Evolutionary conservation across 2,329 filamentous ascomycete species (phyloP).

Genomic region (Elsinoe arachidis): DNA sequence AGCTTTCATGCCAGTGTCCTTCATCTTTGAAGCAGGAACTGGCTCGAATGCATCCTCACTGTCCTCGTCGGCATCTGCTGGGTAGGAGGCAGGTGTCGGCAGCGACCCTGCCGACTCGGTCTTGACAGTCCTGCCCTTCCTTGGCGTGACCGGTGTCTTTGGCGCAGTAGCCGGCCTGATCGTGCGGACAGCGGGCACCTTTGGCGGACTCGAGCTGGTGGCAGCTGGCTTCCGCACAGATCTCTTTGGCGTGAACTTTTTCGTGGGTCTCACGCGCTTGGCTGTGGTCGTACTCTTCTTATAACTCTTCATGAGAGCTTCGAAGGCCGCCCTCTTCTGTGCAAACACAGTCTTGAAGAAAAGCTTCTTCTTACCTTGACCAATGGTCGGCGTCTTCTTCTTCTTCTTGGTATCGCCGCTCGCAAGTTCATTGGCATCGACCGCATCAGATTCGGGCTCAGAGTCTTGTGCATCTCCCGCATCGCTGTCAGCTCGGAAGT

Average conservation of each 20-base stretch:
- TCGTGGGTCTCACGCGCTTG: background rate
- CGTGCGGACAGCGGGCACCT: too few relatives aligned
- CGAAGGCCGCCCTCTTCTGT: background rate
- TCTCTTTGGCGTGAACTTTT: background rate
- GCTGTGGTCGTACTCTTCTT: background rate
- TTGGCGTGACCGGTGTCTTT: background rate
- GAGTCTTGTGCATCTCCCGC: slow-evolving; percentile 25
- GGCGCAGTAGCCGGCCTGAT: too few relatives aligned
- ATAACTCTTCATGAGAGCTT: background rate
- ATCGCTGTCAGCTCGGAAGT: slow-evolving; percentile 39
- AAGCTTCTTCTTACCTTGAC: slow-evolving; percentile 11
- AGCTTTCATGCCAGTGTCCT: slow-evolving; percentile 13
- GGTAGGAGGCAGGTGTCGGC: background rate
- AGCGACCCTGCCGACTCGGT: background rate
- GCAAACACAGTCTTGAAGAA: background rate
- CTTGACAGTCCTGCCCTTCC: background rate
- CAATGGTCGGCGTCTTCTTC: slow-evolving; percentile 9
- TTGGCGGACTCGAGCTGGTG: background rate
- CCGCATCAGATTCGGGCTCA: slow-evolving; percentile 18
- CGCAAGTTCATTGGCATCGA: slow-evolving; percentile 13
- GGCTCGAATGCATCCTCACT: background rate
- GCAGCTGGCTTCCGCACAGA: background rate
- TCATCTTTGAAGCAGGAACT: slow-evolving; percentile 21
- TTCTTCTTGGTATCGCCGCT: slow-evolving; percentile 9
- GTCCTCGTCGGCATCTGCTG: too few relatives aligned